Evolutionary conservation across 2,329 filamentous ascomycete species (phyloP), one percentile per base, ranked within the genome.

Genomic region (Fusarium proliferatum): DNA sequence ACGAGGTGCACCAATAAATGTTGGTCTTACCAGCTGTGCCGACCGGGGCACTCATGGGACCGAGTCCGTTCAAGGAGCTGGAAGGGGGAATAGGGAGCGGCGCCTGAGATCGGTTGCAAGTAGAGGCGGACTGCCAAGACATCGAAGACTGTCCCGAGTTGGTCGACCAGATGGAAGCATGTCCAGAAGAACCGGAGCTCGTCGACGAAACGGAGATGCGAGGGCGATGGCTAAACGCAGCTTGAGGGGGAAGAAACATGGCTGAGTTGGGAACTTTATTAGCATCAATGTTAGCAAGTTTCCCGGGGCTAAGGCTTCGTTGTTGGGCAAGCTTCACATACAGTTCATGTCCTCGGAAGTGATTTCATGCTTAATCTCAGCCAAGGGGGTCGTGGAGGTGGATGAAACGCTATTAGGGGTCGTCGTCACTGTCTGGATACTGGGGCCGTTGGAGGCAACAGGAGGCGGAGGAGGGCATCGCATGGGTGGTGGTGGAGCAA

Each of bases 1-100:
- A 88, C 23, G 86, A 87, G 9, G 87, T 88, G 76, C 87, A 88
- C 86, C 86, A 88, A 79, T 88, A 88, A 34, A 87, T 85, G 70
- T 88, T 87, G 52, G 83, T 82, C 75, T 82, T 82, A 62, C 76
- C 81, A 58, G 77, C 74, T 42, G 72, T 78, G 63, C 76, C 75
- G 56, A 76, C 75, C 34, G 74, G 64, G 41, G 67, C 71, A 62
- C 63, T 63, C 64, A 74, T 74, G 30, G 83, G 76, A 43, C 79
- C 72, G 36, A 79, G 79, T 26, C 81, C 80, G 51, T 80, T 81
- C n/a, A 82, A 72, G 30, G 78, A 72, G 28, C 76, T 76, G 17
- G 80, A 77, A 17, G 81, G 81, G 12, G 80, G 80, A 67, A 83
- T 78, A 34, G 83, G 79, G 43, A 84, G 78, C 43, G 82, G 80